Evolutionary conservation across 805 yeast species (phyloP).

Genomic region (Teunomyces gatunensis): DNA sequence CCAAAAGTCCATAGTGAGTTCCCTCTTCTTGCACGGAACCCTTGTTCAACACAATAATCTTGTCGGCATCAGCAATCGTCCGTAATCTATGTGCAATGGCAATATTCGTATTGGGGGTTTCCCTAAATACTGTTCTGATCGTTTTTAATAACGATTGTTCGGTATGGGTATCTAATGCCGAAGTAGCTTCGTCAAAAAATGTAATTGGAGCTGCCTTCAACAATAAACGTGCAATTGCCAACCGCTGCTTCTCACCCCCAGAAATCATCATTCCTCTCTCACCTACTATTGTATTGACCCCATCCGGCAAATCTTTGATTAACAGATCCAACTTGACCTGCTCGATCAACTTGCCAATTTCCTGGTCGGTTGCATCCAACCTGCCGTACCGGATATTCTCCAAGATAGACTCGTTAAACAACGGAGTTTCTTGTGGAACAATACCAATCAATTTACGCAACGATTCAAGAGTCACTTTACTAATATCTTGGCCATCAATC

Average conservation of each 20-base stretch:
- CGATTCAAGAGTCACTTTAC: constrained; percentile 69
- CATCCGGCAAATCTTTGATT: constrained; percentile 74
- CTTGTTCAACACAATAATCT: constrained; percentile 78
- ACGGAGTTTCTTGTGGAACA: constrained; percentile 97
- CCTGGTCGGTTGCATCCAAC: constrained; percentile 67
- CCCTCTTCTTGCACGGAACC: constrained; percentile 91
- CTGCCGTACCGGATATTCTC: constrained; percentile 89
- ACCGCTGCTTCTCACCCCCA: constrained; percentile 97
- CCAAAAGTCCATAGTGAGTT: constrained; percentile 63
- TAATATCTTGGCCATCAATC: constrained; percentile 86
- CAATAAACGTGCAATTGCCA: constrained; percentile 90
- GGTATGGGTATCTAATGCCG: constrained; percentile 95
- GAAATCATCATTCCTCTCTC: constrained; percentile 99
- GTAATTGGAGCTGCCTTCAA: constrained; percentile 85
- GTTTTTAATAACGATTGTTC: constrained; percentile 82
- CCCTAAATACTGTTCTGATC: constrained; percentile 60
- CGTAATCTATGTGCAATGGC: constrained; percentile 92
- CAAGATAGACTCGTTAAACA: constrained; percentile 84
- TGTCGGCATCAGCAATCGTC: constrained; percentile 92
- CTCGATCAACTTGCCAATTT: constrained; percentile 60
- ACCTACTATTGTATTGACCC: constrained; percentile 84
- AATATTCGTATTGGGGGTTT: constrained; percentile 65
- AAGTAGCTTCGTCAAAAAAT: constrained; percentile 95
- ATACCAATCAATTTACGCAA: constrained; percentile 78
- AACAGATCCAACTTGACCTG: constrained; percentile 68